Conservation (phyloP, 305 asterid species). For the Rubia balearica region DNA sequence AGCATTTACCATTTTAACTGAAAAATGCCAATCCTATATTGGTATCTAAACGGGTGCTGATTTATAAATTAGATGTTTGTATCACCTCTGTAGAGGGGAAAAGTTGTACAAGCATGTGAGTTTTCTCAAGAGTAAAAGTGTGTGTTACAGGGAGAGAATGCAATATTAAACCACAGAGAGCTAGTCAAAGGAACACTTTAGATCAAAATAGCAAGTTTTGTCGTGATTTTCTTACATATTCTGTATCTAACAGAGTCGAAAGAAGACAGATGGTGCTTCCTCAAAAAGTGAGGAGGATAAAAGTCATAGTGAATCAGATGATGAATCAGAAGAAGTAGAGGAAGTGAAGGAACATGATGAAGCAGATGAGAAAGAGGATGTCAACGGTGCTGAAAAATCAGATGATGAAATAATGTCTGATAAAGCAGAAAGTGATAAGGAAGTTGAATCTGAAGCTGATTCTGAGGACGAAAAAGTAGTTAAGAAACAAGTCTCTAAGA, state of each 20-base stretch:
- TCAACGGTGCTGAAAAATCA: slow-evolving; percentile 40
- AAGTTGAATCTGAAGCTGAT: slow-evolving; percentile 19
- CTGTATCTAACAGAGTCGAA: slow-evolving; percentile 36
- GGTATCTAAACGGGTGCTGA: not conserved
- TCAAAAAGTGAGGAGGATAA: slow-evolving; percentile 43
- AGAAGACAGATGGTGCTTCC: slow-evolving; percentile 43
- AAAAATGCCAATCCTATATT: not conserved
- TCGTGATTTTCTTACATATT: slow-evolving; percentile 11
- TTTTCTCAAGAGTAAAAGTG: not conserved
- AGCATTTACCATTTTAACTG: not conserved
- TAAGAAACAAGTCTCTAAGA: slow-evolving; percentile 20
- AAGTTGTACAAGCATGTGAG: not conserved
- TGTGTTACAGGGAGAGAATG: not conserved
- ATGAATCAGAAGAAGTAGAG: slow-evolving; percentile 40
- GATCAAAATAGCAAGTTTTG: not conserved
- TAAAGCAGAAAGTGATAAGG: slow-evolving; percentile 42
- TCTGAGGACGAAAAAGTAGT: slow-evolving; percentile 20
- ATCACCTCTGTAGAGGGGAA: not conserved
- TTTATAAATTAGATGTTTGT: not conserved
- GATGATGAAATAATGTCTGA: slow-evolving; percentile 59
- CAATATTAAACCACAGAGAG: not conserved
- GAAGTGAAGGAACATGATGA: slow-evolving; percentile 43
- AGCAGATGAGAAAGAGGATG: slow-evolving; percentile 32
- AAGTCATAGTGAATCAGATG: slow-evolving; percentile 42
- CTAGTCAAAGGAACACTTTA: not conserved